Percentiles rank a stretch among this genome's conserved stretches.
Conservation (phyloP, 2,329 filamentous ascomycete genomes). For the Cladosporium cucumerinum region DNA sequence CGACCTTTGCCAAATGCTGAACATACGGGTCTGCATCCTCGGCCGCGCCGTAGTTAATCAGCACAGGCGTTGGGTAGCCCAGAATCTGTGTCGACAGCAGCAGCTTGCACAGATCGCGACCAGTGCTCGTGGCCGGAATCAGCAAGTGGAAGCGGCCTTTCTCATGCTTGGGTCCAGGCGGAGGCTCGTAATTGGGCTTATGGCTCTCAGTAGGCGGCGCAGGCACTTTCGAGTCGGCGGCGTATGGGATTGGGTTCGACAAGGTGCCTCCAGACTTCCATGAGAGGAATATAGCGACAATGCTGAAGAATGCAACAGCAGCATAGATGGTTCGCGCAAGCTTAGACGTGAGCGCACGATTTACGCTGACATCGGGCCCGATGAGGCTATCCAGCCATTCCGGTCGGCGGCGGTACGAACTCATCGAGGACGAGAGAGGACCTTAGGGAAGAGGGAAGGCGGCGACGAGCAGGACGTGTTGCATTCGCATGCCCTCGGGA, state of each 20-base stretch:
- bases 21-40: constrained; percentile 36
- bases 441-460: not conserved
- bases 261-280: constrained; percentile 10
- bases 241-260: constrained; percentile 12
- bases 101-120: constrained; percentile 54
- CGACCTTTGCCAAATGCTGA: constrained; percentile 45
- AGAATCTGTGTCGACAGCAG: constrained; percentile 57
- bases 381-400: constrained; percentile 11
- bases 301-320: constrained; percentile 6
- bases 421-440: not conserved
- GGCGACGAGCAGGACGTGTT: not conserved
- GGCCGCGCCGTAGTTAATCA: constrained; percentile 45
- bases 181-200: constrained; percentile 4
- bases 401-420: constrained; percentile 5
- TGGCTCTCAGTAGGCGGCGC: not conserved
- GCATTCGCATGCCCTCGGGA: constrained; percentile 4
- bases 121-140: constrained; percentile 49
- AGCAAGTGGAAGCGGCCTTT: constrained; percentile 51
- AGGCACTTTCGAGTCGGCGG: not conserved
- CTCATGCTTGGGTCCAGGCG: constrained; percentile 6
- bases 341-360: constrained; percentile 10
- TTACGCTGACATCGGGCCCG: constrained; percentile 12
- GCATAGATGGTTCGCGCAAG: constrained; percentile 11
- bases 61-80: constrained; percentile 56
- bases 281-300: constrained; percentile 6